Evolutionary conservation across 2,329 filamentous ascomycete genomes (phyloP).

Genomic region (Beauveria bassiana): DNA sequence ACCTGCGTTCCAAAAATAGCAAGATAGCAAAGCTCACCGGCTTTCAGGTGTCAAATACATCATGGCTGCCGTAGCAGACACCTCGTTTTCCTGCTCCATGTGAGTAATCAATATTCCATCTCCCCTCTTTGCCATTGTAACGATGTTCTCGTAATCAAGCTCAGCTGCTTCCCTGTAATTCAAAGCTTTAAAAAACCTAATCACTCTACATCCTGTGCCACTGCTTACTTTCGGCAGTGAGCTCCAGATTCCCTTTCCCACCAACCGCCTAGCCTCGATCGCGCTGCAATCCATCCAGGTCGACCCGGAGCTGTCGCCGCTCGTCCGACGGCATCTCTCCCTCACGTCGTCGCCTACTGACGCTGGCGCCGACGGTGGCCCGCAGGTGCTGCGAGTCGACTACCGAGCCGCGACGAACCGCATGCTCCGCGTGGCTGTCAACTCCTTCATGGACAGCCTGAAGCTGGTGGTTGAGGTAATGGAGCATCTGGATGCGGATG

Average conservation of each 20-base stretch:
- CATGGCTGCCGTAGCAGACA: conserved; percentile 35
- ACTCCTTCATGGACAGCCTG: conserved; percentile 90
- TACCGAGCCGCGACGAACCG: conserved; percentile 89
- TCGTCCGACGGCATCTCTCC: conserved; percentile 66
- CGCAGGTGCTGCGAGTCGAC: conserved; percentile 56
- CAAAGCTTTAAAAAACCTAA: background rate
- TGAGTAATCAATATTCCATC: conserved; percentile 28
- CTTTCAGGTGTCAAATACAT: conserved; percentile 16
- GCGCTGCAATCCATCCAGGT: conserved; percentile 72
- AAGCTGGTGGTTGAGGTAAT: conserved; percentile 81
- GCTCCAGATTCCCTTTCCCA: conserved; percentile 75
- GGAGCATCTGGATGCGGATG: conserved; percentile 81
- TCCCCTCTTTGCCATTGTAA: background rate
- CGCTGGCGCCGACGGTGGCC: background rate
- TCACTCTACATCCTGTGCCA: background rate
- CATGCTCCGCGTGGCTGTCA: conserved; percentile 93
- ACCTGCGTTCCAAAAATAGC: conserved; percentile 6
- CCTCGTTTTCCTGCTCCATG: conserved; percentile 57
- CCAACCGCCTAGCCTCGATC: conserved; percentile 64
- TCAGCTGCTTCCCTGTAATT: background rate
- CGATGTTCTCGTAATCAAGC: background rate
- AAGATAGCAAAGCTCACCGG: background rate
- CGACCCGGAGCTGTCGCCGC: conserved; percentile 79
- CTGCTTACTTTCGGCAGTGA: conserved; percentile 39
- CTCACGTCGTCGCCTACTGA: conserved; percentile 30